These are phyloP conservation scores for Venturia carpophila DNA, from an alignment of 2,329 filamentous ascomycete genomes.

Conservation along the genomic window DNA sequence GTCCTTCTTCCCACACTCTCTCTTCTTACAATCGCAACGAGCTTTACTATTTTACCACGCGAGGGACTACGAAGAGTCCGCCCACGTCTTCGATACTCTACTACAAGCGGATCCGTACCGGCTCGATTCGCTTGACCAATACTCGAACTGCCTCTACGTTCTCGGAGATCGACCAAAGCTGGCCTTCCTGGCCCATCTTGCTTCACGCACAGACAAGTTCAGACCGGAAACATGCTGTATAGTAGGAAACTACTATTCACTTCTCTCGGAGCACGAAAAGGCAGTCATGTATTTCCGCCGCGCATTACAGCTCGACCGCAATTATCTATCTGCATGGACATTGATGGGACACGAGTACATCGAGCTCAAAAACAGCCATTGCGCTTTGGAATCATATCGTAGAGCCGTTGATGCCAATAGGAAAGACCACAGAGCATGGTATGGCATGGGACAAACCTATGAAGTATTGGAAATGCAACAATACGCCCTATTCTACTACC, in stretches of 20 bases:
- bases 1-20: conserved; percentile 75
- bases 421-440: conserved; percentile 96
- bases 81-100: conserved; percentile 59
- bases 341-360: conserved; percentile 99
- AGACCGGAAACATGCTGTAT: conserved; percentile 95
- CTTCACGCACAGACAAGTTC: conserved; percentile 88
- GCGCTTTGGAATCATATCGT: conserved; percentile 92
- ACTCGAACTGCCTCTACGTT: conserved; percentile 95
- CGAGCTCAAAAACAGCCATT: conserved; percentile 96
- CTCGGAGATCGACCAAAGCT: conserved; percentile 81
- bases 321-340: conserved; percentile 92
- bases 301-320: conserved; percentile 80
- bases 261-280: conserved; percentile 93
- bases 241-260: conserved; percentile 92
- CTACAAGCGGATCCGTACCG: conserved; percentile 59
- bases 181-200: conserved; percentile 85
- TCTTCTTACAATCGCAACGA: conserved; percentile 84
- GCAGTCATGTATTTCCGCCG: conserved; percentile 96
- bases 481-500: conserved; percentile 96
- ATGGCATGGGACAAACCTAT: conserved; percentile 92
- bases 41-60: conserved; percentile 85
- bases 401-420: conserved; percentile 93
- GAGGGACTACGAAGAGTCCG: conserved; percentile 63
- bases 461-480: conserved; percentile 97
- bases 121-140: conserved; percentile 86